These are phyloP conservation scores for Colletotrichum musae DNA, from an alignment of 2,329 filamentous ascomycete genomes.

Conservation along the genomic window DNA sequence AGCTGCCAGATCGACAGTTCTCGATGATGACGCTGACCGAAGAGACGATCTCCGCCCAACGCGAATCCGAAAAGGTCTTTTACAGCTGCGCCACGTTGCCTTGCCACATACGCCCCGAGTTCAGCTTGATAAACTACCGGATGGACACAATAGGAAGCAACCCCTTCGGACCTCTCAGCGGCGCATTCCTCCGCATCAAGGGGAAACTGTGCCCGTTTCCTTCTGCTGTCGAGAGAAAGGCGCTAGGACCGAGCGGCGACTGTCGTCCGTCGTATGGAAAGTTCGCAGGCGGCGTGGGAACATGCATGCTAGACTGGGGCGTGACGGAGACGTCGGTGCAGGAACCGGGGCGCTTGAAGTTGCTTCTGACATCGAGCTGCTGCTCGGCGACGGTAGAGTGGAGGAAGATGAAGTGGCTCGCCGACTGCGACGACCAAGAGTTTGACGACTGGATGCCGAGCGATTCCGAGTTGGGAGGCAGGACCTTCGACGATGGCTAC, in stretches of 20 bases:
- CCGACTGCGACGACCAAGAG: not conserved
- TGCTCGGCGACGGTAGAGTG: constrained; percentile 10
- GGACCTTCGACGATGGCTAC: not conserved
- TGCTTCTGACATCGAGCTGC: constrained; percentile 5
- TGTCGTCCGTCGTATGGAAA: not conserved
- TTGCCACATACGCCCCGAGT: constrained; percentile 3
- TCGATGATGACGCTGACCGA: not conserved
- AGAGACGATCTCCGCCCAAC: no score
- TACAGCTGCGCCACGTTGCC: not conserved
- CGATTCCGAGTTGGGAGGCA: not conserved
- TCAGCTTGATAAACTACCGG: not conserved
- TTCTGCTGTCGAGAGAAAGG: not conserved
- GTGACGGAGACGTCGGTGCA: not conserved
- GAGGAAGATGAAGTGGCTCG: not conserved
- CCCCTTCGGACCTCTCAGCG: not conserved
- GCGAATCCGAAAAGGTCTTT: not conserved
- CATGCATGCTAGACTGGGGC: constrained; percentile 16
- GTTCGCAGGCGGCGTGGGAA: not conserved
- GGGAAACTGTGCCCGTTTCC: not conserved
- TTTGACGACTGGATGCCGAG: not conserved
- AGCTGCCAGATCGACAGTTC: not conserved
- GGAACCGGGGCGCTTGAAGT: not conserved
- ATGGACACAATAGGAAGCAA: constrained; percentile 3
- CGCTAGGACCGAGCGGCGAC: not conserved
- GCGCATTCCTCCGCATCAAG: not conserved